Evolutionary conservation across 2,329 filamentous ascomycete genomes (phyloP).

Genomic region (Biscogniauxia marginata): DNA sequence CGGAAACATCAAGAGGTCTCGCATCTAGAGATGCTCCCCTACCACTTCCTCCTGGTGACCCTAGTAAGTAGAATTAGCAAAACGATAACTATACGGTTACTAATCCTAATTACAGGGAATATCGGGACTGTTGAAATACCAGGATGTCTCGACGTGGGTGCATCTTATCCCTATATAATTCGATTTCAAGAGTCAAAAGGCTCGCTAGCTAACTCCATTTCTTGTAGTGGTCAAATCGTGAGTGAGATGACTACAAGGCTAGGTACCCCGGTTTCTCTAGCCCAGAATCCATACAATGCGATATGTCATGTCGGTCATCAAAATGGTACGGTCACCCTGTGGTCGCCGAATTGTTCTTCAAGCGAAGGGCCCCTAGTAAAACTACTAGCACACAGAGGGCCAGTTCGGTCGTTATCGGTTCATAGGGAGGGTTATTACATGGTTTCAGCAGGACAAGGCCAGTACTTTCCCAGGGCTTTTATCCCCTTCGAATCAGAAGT

Average conservation of each 20-base stretch:
- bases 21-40: slow-evolving; percentile 75
- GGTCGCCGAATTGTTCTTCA: slow-evolving; percentile 76
- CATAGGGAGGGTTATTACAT: slow-evolving; percentile 93
- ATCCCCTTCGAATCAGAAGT: neutral
- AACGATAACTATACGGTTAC: slow-evolving; percentile 1
- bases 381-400: slow-evolving; percentile 83
- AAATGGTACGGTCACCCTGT: slow-evolving; percentile 90
- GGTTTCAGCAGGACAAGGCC: slow-evolving; percentile 88
- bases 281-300: slow-evolving; percentile 89
- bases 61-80: slow-evolving; percentile 58
- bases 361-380: slow-evolving; percentile 78
- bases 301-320: slow-evolving; percentile 91
- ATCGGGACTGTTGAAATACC: slow-evolving; percentile 67
- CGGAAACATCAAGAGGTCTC: slow-evolving; percentile 88
- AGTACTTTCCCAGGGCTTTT: slow-evolving; percentile 70
- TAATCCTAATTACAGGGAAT: slow-evolving; percentile 8
- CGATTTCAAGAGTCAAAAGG: neutral
- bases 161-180: neutral
- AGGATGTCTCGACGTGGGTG: slow-evolving; percentile 82
- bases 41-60: slow-evolving; percentile 90
- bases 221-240: slow-evolving; percentile 67
- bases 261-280: slow-evolving; percentile 78
- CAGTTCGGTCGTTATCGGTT: slow-evolving; percentile 79
- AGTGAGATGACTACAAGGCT: slow-evolving; percentile 81
- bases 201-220: neutral